Evolutionary conservation across 345 rosid genomes (phyloP).

Genomic region (Excoecaria cochinchinensis): DNA sequence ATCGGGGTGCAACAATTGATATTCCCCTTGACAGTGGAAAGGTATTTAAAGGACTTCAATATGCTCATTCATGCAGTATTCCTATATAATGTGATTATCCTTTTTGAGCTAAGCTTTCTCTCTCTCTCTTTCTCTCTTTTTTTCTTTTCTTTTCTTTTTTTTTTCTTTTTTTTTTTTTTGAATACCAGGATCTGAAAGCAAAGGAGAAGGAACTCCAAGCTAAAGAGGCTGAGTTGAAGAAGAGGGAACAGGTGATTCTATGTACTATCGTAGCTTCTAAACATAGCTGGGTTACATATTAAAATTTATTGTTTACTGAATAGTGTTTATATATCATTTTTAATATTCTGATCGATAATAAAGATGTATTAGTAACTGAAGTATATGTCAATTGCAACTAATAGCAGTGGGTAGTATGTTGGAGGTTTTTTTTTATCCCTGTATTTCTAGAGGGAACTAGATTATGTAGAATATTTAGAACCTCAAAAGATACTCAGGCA

Average conservation of each 20-base stretch:
- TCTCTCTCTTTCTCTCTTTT: constrained; percentile 20
- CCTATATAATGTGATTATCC: constrained; percentile 24
- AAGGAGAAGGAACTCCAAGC: constrained; percentile 94
- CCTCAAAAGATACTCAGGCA: background rate
- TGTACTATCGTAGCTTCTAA: constrained; percentile 2
- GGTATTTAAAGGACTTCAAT: constrained; percentile 38
- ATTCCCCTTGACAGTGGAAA: constrained; percentile 79
- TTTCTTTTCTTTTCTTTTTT: too few species aligned
- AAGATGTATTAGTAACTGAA: background rate
- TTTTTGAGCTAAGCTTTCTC: constrained; percentile 20
- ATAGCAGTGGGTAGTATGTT: background rate
- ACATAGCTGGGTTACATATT: background rate
- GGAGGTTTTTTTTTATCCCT: background rate
- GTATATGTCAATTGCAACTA: background rate
- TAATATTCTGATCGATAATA: background rate
- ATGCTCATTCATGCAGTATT: constrained; percentile 18
- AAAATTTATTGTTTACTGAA: background rate
- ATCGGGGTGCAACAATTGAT: constrained; percentile 77
- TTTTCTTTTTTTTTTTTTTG: constrained; percentile 11
- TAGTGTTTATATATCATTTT: background rate
- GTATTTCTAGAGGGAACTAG: background rate
- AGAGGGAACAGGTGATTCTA: constrained; percentile 71
- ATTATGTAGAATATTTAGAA: background rate
- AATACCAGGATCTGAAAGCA: constrained; percentile 67
- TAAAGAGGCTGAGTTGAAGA: constrained; percentile 86